Evolutionary conservation across 179 eudicot genomes (phyloP), one percentile per base, ranked within the genome.

Genomic region (Beta corolliflora): DNA sequence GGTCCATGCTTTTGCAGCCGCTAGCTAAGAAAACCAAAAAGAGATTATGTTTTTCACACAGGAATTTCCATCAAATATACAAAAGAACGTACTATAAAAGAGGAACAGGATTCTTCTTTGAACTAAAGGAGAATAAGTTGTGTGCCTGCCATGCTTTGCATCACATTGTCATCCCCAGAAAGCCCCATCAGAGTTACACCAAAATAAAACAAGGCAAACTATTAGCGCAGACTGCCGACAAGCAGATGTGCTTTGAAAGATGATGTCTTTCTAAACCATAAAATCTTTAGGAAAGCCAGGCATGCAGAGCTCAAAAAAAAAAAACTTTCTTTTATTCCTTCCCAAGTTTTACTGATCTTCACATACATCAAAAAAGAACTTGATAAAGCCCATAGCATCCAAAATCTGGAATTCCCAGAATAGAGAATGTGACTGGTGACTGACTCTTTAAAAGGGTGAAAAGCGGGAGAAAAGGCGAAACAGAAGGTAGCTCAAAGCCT

Each of bases 1-100:
- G 77, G 99, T 94, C 99, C 99, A 96, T 85, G 93, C 96, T 84
- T 90, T 91, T 65, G 98, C 97, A 77, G 98, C 99, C 77, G 91
- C 98, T 86, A 89, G 86, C 99, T 94, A 72, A 11, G 41, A 36
- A 77, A 80, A 71, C 50, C 74, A 66, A 50, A 23, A 15, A 45
- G 29, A 75, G 9, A 55, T 6, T 3, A 53, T 14, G 13, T 29
- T 23, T 50, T 13, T 31, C 1, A 21, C 19, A 74, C 3, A 55
- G 45, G 8, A 36, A 55, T 15, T 18, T 18, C 13, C 73, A 69
- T 69, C 11, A 69, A 19, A 69, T n/a, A 18, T 14, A 15, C 60
- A 14, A 73, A 14, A 46, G 23, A 29, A 12, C 1, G 1, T 10
- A 66, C 19, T 23, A 10, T 19, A 10, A 23, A 71, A 71, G 5